Conservation (phyloP, 2,329 filamentous ascomycete species). For the Dothistroma pini region DNA sequence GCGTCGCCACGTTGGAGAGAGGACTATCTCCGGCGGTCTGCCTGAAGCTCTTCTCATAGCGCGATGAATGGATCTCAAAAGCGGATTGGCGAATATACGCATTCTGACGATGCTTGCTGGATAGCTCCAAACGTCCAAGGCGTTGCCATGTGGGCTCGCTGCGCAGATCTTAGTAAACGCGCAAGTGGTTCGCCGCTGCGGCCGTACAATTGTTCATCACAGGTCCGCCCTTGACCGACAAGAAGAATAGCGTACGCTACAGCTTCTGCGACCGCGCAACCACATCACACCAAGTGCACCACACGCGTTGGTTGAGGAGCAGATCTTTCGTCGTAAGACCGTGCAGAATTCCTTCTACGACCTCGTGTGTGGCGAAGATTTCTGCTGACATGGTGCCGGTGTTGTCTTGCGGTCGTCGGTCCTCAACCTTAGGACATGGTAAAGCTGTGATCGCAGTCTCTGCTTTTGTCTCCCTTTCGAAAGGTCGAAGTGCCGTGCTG, state of each 20-base stretch:
- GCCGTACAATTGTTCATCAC: not conserved
- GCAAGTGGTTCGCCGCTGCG: not conserved
- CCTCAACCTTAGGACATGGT: too few relatives aligned
- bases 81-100: not conserved
- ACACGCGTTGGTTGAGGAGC: constrained; percentile 8
- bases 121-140: not conserved
- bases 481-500: too few relatives aligned
- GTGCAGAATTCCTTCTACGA: constrained; percentile 10
- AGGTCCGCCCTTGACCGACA: not conserved
- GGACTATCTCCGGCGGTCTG: too few relatives aligned
- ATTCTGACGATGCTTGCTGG: not conserved
- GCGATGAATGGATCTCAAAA: not conserved
- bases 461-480: too few relatives aligned
- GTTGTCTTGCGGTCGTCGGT: not conserved
- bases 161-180: not conserved
- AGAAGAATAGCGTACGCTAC: constrained; percentile 2
- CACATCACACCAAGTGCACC: not conserved
- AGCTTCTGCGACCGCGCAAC: not conserved
- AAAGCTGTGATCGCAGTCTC: too few relatives aligned
- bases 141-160: not conserved
- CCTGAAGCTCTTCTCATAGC: not conserved
- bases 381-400: not conserved
- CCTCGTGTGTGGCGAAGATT: constrained; percentile 11
- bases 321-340: constrained; percentile 7
- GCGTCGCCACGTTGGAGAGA: too few relatives aligned